Percentiles rank a stretch among this genome's conserved stretches.
phyloP scores from a whole-genome alignment of 2,329 filamentous ascomycete species.

The Cryphonectria nitschkei region DNA sequence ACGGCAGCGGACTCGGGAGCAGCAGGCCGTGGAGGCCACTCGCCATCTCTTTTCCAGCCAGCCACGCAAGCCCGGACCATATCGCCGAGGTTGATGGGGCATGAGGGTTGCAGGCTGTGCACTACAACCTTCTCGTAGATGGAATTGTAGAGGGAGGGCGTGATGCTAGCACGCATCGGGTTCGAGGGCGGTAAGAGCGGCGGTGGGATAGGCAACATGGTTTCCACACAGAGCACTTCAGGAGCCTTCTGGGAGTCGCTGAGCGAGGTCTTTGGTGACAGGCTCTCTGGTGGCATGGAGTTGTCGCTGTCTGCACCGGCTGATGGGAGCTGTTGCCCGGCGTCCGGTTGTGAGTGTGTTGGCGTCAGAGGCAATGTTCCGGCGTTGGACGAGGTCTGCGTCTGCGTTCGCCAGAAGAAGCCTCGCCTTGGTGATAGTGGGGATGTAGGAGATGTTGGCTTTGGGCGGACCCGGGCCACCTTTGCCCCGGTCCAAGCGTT shows the following conservation, averaged over 20 bases:
- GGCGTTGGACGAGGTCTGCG: conserved; percentile 48
- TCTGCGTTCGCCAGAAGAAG: conserved; percentile 47
- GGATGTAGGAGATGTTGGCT: conserved; percentile 45
- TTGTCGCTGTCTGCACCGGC: conserved; percentile 20
- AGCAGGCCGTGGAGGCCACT: conserved; percentile 78
- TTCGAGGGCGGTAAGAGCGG: conserved; percentile 76
- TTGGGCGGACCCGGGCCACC: conserved; percentile 57
- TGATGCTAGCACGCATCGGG: conserved; percentile 77
- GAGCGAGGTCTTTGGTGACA: conserved; percentile 23
- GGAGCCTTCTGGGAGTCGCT: conserved; percentile 28
- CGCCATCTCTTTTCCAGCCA: conserved; percentile 90
- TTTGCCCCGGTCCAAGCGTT: conserved; percentile 86
- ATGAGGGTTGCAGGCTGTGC: conserved; percentile 77
- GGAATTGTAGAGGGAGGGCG: conserved; percentile 71
- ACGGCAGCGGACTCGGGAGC: conserved; percentile 48
- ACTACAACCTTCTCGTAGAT: conserved; percentile 90
- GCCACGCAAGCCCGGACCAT: conserved; percentile 80
- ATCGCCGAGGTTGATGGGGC: conserved; percentile 85
- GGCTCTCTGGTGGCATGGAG: conserved; percentile 29
- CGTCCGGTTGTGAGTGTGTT: conserved; percentile 21
- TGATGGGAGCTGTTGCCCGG: conserved; percentile 7
- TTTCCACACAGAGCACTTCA: conserved; percentile 56
- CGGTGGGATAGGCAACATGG: conserved; percentile 71
- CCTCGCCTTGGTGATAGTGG: conserved; percentile 52
- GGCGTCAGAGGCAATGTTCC: conserved; percentile 35